Evolutionary conservation across 2,329 filamentous ascomycete species (phyloP).

Genomic region (Trichoderma endophyticum): DNA sequence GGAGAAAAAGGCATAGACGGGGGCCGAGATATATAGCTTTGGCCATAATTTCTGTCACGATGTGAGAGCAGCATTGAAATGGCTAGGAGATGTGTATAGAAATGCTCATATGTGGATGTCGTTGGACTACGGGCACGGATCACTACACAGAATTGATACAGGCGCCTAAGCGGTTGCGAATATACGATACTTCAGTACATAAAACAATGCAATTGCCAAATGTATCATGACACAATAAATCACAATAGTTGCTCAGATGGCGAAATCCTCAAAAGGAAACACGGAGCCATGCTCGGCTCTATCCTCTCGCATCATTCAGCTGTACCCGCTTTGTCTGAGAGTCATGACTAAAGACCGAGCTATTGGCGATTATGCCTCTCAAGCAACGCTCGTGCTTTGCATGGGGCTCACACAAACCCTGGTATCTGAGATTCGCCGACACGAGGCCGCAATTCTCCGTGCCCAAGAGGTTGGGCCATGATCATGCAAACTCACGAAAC

Average conservation of each 20-base stretch:
- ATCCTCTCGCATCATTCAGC: neutral
- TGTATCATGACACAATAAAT: neutral
- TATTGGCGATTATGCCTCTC: constrained; percentile 1
- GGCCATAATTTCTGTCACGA: neutral
- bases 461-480: neutral
- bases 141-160: neutral
- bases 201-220: neutral
- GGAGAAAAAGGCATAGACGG: neutral
- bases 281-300: constrained; percentile 11
- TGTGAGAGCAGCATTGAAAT: neutral
- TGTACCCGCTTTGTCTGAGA: constrained; percentile 9
- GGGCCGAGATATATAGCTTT: neutral
- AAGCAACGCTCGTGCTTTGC: neutral
- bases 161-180: neutral
- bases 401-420: constrained; percentile 4
- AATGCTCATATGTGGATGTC: neutral
- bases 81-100: neutral
- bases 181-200: neutral
- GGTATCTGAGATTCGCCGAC: constrained; percentile 9
- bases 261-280: neutral
- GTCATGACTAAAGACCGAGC: constrained; percentile 11
- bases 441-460: constrained; percentile 11
- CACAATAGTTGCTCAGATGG: neutral
- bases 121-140: neutral
- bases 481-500: neutral